phyloP scores from a whole-genome alignment of 768 basidiomycete species.

The Arthromyces matolae region DNA sequence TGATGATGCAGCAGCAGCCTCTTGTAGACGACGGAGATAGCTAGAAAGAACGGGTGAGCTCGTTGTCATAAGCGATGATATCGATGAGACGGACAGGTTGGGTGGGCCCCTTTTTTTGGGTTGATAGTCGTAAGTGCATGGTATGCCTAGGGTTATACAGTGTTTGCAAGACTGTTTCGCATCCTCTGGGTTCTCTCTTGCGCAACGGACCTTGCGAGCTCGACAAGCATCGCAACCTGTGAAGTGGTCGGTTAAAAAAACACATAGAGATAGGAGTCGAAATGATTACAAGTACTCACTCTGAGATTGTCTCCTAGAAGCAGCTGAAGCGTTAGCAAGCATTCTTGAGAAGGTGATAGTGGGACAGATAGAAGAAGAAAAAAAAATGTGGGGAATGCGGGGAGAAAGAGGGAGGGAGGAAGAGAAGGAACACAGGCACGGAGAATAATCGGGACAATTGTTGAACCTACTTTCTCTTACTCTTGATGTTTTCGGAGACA shows the following conservation, averaged over 20 bases:
- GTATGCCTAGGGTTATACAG: slow-evolving; percentile 75
- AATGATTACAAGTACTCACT: slow-evolving; percentile 39
- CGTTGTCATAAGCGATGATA: background rate
- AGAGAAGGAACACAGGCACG: slow-evolving; percentile 35
- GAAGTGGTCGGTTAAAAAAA: slow-evolving; percentile 15
- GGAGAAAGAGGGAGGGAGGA: slow-evolving; percentile 37
- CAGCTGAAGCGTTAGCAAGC: slow-evolving; percentile 30
- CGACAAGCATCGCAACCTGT: slow-evolving; percentile 84
- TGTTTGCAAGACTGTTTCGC: slow-evolving; percentile 82
- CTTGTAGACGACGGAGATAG: slow-evolving; percentile 77
- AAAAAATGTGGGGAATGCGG: slow-evolving; percentile 38
- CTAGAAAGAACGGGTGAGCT: slow-evolving; percentile 33
- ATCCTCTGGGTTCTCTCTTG: slow-evolving; percentile 75
- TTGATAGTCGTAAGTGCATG: slow-evolving; percentile 89
- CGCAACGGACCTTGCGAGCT: slow-evolving; percentile 83
- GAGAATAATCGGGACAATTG: slow-evolving; percentile 53
- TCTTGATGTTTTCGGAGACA: slow-evolving; percentile 65
- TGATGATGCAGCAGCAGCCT: slow-evolving; percentile 57
- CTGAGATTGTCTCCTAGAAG: slow-evolving; percentile 75
- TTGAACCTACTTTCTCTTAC: slow-evolving; percentile 72
- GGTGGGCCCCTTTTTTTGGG: slow-evolving; percentile 93
- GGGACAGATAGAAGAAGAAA: slow-evolving; percentile 36
- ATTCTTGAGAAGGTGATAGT: slow-evolving; percentile 17
- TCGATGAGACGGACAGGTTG: slow-evolving; percentile 60
- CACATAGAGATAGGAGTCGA: background rate